These are phyloP conservation scores for Penicillium glabrum DNA, from an alignment of 2,329 filamentous ascomycete species.

Conservation along the genomic window DNA sequence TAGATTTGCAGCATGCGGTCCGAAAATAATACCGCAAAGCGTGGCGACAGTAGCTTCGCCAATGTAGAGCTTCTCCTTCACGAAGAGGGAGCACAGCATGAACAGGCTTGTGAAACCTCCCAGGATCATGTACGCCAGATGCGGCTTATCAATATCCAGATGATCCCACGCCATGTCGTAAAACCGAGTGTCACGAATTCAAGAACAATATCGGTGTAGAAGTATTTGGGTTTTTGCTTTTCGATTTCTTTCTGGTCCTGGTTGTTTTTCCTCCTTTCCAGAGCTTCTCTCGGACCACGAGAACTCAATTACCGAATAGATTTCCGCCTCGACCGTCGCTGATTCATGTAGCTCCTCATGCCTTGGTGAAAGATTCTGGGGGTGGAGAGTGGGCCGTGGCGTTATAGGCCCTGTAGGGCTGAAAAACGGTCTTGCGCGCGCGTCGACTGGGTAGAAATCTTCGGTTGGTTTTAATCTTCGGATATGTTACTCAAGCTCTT, in stretches of 20 bases:
- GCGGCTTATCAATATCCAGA: constrained; percentile 77
- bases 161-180: constrained; percentile 52
- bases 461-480: neutral
- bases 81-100: constrained; percentile 88
- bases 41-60: constrained; percentile 75
- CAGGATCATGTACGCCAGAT: constrained; percentile 97
- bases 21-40: constrained; percentile 69
- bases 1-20: constrained; percentile 64
- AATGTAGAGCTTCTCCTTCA: constrained; percentile 7
- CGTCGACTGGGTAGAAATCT: neutral
- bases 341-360: constrained; percentile 25
- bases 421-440: constrained; percentile 1
- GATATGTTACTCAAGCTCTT: neutral
- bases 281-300: constrained; percentile 1
- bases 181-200: neutral
- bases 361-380: constrained; percentile 19
- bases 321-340: constrained; percentile 24
- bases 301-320: constrained; percentile 22
- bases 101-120: constrained; percentile 97
- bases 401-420: constrained; percentile 17
- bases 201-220: neutral
- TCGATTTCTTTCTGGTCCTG: neutral
- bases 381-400: constrained; percentile 8
- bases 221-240: neutral
- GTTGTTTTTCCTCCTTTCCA: neutral